These are phyloP conservation scores for Scleroderma citrinum DNA, from an alignment of 768 basidiomycete species.

Conservation along the genomic window DNA sequence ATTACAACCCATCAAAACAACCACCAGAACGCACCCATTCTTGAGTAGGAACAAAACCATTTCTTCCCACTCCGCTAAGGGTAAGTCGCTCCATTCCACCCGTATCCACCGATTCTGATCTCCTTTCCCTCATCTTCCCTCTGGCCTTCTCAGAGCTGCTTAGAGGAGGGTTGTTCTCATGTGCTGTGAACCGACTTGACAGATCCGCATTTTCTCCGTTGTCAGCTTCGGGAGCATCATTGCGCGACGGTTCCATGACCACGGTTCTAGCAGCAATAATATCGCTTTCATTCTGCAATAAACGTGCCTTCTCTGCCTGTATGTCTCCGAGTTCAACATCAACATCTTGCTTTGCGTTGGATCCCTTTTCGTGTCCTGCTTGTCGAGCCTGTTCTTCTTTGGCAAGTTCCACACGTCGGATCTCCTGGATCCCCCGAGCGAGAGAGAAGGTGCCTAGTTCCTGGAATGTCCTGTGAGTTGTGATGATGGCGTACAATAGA, in stretches of 20 bases:
- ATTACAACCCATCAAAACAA: slow-evolving; percentile 1
- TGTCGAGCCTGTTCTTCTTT: slow-evolving; percentile 59
- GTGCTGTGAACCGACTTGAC: slow-evolving; percentile 37
- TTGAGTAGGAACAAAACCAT: slow-evolving; percentile 92
- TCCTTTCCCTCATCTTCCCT: slow-evolving; percentile 84
- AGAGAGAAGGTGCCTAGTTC: slow-evolving; percentile 91
- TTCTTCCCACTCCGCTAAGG: slow-evolving; percentile 70
- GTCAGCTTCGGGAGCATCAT: slow-evolving; percentile 7
- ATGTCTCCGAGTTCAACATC: slow-evolving; percentile 24
- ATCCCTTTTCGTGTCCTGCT: slow-evolving; percentile 21
- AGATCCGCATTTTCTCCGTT: slow-evolving; percentile 5
- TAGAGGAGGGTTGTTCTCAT: slow-evolving; percentile 35
- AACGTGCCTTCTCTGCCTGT: slow-evolving; percentile 56
- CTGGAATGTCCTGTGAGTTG: slow-evolving; percentile 81
- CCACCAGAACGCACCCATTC: slow-evolving; percentile 71
- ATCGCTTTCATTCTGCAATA: slow-evolving; percentile 51
- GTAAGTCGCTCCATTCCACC: slow-evolving; percentile 58
- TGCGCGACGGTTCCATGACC: slow-evolving; percentile 18
- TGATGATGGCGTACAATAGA: slow-evolving; percentile 78
- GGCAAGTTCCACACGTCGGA: slow-evolving; percentile 64
- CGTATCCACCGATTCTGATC: slow-evolving; percentile 48
- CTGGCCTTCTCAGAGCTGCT: slow-evolving; percentile 75
- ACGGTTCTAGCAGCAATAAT: slow-evolving; percentile 17
- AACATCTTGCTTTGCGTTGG: slow-evolving; percentile 8
- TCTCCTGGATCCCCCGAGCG: slow-evolving; percentile 76